These are phyloP conservation scores for Alloascoidea africana DNA, from an alignment of 805 yeast genomes.

Conservation along the genomic window DNA sequence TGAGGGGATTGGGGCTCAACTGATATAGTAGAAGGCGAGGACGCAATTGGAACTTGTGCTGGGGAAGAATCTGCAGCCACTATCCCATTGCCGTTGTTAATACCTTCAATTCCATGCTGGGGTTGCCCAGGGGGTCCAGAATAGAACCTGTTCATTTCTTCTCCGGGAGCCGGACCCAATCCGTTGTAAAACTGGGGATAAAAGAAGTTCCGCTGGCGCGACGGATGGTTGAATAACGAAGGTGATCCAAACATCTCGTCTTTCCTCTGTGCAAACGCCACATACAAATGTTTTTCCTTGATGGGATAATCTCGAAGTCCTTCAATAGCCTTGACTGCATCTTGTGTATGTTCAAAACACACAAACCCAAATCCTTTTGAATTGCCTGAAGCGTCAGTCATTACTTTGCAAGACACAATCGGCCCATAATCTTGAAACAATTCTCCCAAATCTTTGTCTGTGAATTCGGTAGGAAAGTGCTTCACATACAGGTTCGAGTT, in stretches of 20 bases:
- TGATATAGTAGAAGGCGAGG: no score
- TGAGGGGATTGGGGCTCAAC: no score
- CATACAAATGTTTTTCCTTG: conserved; percentile 33
- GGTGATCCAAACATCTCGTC: no score
- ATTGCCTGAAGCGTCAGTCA: conserved; percentile 30
- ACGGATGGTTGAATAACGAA: no score
- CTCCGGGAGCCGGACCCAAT: no score
- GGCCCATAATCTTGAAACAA: conserved; percentile 32
- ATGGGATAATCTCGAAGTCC: conserved; percentile 42
- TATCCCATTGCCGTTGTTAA: no score
- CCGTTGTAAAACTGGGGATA: no score
- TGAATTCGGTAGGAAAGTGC: conserved; percentile 38
- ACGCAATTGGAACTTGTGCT: no score
- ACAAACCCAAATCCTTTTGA: conserved; percentile 78
- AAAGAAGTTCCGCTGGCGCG: background rate
- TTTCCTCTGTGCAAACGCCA: conserved; percentile 66
- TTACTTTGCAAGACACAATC: conserved; percentile 38
- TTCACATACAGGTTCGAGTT: conserved; percentile 65
- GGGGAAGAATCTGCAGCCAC: no score
- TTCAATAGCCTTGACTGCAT: conserved; percentile 56
- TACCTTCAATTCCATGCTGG: no score
- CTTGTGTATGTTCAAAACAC: conserved; percentile 48
- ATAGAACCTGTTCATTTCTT: no score
- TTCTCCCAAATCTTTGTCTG: conserved; percentile 33
- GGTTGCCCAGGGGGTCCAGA: no score